phyloP scores from a whole-genome alignment of 495 filamentous ascomycete genomes.

The Aspergillus campestris region DNA sequence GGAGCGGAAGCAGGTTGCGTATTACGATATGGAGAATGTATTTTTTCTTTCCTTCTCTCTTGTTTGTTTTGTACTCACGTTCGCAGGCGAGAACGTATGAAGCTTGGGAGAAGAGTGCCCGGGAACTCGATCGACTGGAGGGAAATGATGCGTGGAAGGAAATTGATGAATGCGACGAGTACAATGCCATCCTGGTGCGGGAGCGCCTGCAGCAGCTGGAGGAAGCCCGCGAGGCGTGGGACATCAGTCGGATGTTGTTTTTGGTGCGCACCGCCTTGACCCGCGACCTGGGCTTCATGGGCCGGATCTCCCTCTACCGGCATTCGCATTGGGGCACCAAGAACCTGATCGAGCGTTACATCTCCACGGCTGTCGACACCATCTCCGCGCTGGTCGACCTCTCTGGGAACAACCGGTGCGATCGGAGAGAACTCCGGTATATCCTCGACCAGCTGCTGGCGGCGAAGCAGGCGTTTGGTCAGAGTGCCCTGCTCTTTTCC shows the following conservation, averaged over 20 bases:
- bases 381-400: conserved; percentile 61
- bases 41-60: conserved; percentile 6
- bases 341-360: conserved; percentile 75
- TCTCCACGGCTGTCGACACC: conserved; percentile 64
- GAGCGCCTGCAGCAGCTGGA: conserved; percentile 64
- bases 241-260: conserved; percentile 69
- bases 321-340: conserved; percentile 86
- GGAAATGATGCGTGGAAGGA: conserved; percentile 64
- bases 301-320: conserved; percentile 70
- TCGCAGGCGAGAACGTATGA: conserved; percentile 50
- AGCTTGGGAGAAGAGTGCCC: conserved; percentile 59
- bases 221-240: conserved; percentile 62
- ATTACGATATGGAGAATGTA: conserved; percentile 54
- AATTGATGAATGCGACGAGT: conserved; percentile 54
- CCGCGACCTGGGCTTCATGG: conserved; percentile 79
- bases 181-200: conserved; percentile 59
- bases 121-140: conserved; percentile 84
- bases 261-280: conserved; percentile 73
- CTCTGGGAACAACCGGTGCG: conserved; percentile 44
- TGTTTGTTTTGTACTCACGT: background rate
- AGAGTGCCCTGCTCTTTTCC: conserved; percentile 78
- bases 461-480: conserved; percentile 78
- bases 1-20: conserved; percentile 55
- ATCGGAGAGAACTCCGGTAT: conserved; percentile 52
- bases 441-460: conserved; percentile 68